Evolutionary conservation across 495 filamentous ascomycete species (phyloP).

Genomic region (Elaphomyces granulatus): DNA sequence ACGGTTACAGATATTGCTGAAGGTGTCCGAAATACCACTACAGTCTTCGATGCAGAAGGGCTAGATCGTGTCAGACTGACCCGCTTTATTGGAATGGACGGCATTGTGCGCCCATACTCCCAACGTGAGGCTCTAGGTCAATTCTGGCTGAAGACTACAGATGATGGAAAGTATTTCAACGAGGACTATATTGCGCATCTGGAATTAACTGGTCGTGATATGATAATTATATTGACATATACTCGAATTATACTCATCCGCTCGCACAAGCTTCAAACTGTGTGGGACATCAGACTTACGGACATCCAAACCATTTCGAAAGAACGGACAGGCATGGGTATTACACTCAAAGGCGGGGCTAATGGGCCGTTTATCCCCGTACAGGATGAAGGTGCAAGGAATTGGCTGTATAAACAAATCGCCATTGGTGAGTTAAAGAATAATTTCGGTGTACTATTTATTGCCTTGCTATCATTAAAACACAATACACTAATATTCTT

Average conservation of each 20-base stretch:
- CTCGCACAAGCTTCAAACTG: constrained; percentile 64
- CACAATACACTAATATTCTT: too few relatives aligned
- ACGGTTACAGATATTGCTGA: constrained; percentile 56
- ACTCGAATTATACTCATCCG: constrained; percentile 81
- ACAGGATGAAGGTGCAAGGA: constrained; percentile 69
- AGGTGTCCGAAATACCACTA: constrained; percentile 95
- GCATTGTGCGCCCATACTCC: constrained; percentile 86
- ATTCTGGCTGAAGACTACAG: constrained; percentile 96
- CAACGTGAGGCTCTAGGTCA: constrained; percentile 94
- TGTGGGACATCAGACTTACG: constrained; percentile 93
- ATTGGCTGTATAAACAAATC: constrained; percentile 72
- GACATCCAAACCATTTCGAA: constrained; percentile 95
- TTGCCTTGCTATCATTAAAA: background rate
- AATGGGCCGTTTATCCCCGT: constrained; percentile 95
- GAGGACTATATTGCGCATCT: constrained; percentile 95
- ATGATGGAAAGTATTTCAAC: constrained; percentile 94
- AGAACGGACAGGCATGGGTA: constrained; percentile 83
- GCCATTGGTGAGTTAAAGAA: constrained; percentile 37
- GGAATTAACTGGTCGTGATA: constrained; percentile 76
- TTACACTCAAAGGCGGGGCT: constrained; percentile 74
- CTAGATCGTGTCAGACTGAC: constrained; percentile 87
- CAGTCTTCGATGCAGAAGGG: constrained; percentile 88
- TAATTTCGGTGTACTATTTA: background rate
- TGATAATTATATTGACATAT: constrained; percentile 93
- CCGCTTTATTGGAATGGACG: constrained; percentile 81